These are phyloP conservation scores for Graphilbum sp. DNA, from an alignment of 2,329 filamentous ascomycete genomes.

Conservation along the genomic window DNA sequence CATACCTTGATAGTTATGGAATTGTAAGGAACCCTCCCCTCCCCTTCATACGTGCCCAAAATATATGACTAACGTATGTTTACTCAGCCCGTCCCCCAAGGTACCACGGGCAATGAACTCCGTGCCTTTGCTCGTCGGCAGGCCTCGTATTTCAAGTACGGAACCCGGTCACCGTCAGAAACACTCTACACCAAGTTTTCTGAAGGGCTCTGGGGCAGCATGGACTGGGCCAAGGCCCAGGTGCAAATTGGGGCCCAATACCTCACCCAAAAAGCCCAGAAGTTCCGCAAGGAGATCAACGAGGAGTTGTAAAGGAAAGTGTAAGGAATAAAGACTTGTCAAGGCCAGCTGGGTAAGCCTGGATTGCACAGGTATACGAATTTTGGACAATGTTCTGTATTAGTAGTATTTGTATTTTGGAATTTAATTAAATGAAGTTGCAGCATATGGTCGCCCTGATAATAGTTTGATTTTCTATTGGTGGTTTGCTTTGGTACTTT, in stretches of 20 bases:
- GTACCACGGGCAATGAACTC: conserved; percentile 51
- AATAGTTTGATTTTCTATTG: too few species aligned
- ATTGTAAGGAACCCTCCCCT: conserved; percentile 27
- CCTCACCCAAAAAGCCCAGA: conserved; percentile 30
- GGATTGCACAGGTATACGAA: too few species aligned
- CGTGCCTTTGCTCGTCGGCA: conserved; percentile 56
- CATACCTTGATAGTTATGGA: conserved; percentile 66
- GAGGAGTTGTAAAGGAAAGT: conserved; percentile 39
- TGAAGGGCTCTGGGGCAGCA: conserved; percentile 22
- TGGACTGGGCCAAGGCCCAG: conserved; percentile 35
- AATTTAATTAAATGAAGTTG: too few species aligned
- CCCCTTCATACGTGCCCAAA: conserved; percentile 8
- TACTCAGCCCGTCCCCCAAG: conserved; percentile 38
- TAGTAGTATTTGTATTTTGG: too few species aligned
- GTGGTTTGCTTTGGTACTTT: too few species aligned
- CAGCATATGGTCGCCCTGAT: too few species aligned
- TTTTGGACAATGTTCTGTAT: too few species aligned
- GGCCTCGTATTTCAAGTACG: conserved; percentile 61
- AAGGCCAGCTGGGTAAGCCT: too few species aligned
- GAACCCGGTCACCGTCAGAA: conserved; percentile 47
- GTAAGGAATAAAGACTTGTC: too few species aligned
- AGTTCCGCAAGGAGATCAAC: conserved; percentile 19
- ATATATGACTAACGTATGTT: conserved; percentile 11
- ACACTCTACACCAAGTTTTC: conserved; percentile 50
- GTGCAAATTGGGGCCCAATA: conserved; percentile 29